These are phyloP conservation scores for Xylariaceae sp. DNA, from an alignment of 2,329 filamentous ascomycete species.

Conservation along the genomic window DNA sequence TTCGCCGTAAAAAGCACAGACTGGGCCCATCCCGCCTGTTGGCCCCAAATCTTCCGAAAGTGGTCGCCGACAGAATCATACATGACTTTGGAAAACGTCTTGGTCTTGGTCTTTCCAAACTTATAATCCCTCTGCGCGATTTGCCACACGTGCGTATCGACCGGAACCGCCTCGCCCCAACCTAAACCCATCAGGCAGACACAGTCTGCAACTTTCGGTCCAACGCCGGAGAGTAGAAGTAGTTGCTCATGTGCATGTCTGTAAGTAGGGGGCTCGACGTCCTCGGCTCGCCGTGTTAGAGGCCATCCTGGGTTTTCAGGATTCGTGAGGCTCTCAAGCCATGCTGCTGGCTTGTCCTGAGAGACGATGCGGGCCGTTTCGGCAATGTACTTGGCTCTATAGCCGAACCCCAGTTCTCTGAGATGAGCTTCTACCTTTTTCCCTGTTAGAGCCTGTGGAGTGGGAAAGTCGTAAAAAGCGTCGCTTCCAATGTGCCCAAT, in stretches of 20 bases:
- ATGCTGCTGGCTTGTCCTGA: conserved; percentile 66
- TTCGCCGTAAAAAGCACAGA: conserved; percentile 96
- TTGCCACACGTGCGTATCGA: conserved; percentile 98
- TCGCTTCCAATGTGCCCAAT: conserved; percentile 71
- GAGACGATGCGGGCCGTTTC: conserved; percentile 79
- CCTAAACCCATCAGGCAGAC: conserved; percentile 95
- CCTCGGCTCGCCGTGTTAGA: conserved; percentile 51
- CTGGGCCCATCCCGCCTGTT: conserved; percentile 96
- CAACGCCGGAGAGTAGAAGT: conserved; percentile 80
- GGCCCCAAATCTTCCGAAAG: conserved; percentile 87
- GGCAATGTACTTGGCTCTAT: conserved; percentile 89
- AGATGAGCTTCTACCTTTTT: conserved; percentile 78
- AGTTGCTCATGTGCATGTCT: conserved; percentile 79
- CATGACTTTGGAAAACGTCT: conserved; percentile 83
- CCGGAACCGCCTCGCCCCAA: conserved; percentile 92
- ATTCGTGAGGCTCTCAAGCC: conserved; percentile 80
- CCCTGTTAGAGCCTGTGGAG: conserved; percentile 71
- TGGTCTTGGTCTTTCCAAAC: conserved; percentile 80
- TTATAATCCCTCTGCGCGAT: conserved; percentile 96
- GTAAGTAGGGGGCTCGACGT: conserved; percentile 64
- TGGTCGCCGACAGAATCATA: conserved; percentile 91
- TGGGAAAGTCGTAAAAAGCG: conserved; percentile 85
- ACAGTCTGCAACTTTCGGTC: conserved; percentile 96
- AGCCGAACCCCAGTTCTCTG: conserved; percentile 86
- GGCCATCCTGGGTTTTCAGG: conserved; percentile 67